These are phyloP conservation scores for Rhodotorula sp. DNA, from an alignment of 1,284 basidiomycete genomes.

Conservation along the genomic window DNA sequence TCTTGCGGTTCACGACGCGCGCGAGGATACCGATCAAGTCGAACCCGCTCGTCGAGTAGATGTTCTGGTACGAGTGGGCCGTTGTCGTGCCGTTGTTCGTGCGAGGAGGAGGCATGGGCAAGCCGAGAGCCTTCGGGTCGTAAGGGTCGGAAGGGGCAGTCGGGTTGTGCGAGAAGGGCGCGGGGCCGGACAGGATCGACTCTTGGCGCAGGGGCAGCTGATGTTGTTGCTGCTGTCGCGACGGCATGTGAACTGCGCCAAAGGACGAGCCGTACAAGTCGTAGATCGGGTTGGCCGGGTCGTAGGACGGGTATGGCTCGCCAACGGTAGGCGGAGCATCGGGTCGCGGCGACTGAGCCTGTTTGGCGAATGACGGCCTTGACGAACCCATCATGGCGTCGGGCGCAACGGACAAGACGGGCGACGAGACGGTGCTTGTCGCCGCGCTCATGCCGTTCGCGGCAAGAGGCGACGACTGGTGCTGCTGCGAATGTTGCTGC, in stretches of 20 bases:
- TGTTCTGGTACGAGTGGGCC: conserved; percentile 40
- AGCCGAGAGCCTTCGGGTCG: conserved; percentile 22
- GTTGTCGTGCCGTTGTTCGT: neutral
- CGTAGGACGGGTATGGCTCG: conserved; percentile 15
- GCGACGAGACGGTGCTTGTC: neutral
- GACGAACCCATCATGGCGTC: neutral
- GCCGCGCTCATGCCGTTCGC: neutral
- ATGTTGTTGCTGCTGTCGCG: neutral
- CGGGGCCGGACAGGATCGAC: neutral
- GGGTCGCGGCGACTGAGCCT: neutral
- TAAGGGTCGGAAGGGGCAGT: conserved; percentile 14
- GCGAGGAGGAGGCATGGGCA: conserved; percentile 8
- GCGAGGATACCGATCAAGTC: conserved; percentile 79
- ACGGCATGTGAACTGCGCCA: neutral
- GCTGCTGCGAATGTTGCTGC: neutral
- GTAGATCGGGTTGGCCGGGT: conserved; percentile 16
- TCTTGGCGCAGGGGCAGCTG: neutral
- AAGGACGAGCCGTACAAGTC: conserved; percentile 24
- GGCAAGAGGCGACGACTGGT: neutral
- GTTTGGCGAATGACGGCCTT: neutral
- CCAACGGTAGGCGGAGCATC: neutral
- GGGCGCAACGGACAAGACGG: neutral
- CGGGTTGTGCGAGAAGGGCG: conserved; percentile 12
- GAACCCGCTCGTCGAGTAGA: conserved; percentile 85
- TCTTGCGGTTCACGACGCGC: conserved; percentile 68